Conservation (phyloP, 805 yeast genomes). For the Wickerhamiella kurtzmanii region DNA sequence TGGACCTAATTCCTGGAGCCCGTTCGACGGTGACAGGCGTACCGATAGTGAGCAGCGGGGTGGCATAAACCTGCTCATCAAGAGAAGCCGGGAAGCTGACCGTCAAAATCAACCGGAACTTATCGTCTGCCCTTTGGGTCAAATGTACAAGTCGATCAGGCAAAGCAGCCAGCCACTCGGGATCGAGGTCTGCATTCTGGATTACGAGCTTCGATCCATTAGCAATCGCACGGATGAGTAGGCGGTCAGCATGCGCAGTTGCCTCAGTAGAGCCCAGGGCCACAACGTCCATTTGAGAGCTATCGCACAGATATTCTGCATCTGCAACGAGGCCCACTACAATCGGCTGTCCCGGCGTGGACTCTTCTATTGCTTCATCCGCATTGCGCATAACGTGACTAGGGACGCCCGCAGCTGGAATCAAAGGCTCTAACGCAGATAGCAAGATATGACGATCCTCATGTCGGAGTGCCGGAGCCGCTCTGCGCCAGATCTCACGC, state of each 20-base stretch:
- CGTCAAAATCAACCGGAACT: constrained; percentile 53
- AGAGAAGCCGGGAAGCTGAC: constrained; percentile 30
- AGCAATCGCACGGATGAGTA: constrained; percentile 69
- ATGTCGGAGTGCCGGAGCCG: background rate
- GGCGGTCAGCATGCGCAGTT: constrained; percentile 44
- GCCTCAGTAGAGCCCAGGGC: constrained; percentile 38
- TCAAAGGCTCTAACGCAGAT: background rate
- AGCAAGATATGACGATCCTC: background rate
- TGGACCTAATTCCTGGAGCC: constrained; percentile 43
- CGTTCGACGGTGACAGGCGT: constrained; percentile 49
- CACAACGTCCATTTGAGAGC: constrained; percentile 29
- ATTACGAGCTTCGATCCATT: constrained; percentile 62
- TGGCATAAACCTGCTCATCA: constrained; percentile 35
- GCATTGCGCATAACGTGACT: no score
- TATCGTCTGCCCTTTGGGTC: constrained; percentile 15
- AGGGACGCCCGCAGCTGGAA: background rate
- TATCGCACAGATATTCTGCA: background rate
- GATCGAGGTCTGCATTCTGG: constrained; percentile 69
- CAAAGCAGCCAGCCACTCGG: constrained; percentile 44
- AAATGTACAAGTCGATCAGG: constrained; percentile 27
- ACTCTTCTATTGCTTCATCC: background rate
- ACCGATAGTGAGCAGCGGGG: constrained; percentile 41
- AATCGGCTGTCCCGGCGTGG: constrained; percentile 7
- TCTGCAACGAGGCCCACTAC: constrained; percentile 6
- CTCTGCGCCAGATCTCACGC: constrained; percentile 1